Evolutionary conservation across 2,329 filamentous ascomycete species (phyloP).

Genomic region (Neocucurbitaria cava): DNA sequence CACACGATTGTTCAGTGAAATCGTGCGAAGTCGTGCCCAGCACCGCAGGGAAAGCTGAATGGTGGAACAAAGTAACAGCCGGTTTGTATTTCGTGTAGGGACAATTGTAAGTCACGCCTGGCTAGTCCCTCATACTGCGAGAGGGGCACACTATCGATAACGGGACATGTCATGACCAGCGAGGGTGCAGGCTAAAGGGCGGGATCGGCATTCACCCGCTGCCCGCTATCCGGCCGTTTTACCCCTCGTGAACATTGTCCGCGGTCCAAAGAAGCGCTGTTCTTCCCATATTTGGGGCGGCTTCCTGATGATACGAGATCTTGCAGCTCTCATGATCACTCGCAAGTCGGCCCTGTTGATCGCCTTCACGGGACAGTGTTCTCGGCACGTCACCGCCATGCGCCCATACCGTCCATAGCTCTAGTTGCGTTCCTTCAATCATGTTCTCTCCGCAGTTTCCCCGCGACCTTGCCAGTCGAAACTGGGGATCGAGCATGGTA

Average conservation of each 20-base stretch:
- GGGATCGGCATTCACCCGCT: slow-evolving; percentile 38
- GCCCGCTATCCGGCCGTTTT: slow-evolving; percentile 22
- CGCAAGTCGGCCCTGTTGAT: not conserved
- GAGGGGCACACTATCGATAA: slow-evolving; percentile 21
- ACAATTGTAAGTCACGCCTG: slow-evolving; percentile 1
- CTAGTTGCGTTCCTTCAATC: not conserved
- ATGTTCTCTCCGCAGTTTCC: slow-evolving; percentile 18
- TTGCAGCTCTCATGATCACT: not conserved
- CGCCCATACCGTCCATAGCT: not conserved
- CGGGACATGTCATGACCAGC: slow-evolving; percentile 29
- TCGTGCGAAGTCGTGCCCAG: not conserved
- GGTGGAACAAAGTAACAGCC: slow-evolving; percentile 1
- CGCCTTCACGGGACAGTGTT: slow-evolving; percentile 7
- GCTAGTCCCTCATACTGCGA: slow-evolving; percentile 4
- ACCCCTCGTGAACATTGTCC: slow-evolving; percentile 8
- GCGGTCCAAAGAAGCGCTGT: not conserved
- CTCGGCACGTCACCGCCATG: not conserved
- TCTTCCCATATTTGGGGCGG: not conserved
- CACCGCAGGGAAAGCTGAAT: not conserved
- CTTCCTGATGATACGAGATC: not conserved
- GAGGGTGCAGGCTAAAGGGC: slow-evolving; percentile 14
- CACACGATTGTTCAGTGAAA: not conserved
- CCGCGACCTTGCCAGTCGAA: not conserved
- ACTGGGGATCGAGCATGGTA: not conserved
- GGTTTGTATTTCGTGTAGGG: slow-evolving; percentile 2